A percentile compares a stretch with the other conserved stretches of the same genome.
These are phyloP conservation scores for Solanum boliviense DNA, from an alignment of 257 asterid genomes.

Conservation along the genomic window DNA sequence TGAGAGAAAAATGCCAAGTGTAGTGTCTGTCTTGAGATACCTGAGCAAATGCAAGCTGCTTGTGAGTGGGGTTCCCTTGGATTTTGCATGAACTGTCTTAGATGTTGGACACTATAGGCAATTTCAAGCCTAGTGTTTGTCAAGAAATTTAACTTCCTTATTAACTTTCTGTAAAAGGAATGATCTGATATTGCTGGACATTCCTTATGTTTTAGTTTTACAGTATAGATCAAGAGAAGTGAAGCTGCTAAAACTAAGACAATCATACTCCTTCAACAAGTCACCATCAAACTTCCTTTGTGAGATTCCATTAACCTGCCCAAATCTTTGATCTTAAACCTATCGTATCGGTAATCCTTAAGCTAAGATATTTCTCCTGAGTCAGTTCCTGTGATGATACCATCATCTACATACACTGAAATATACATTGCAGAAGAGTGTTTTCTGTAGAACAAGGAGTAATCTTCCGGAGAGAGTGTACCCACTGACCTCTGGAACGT, in stretches of 20 bases:
- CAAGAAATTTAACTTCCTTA: not conserved
- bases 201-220: not conserved
- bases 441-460: not conserved
- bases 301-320: not conserved
- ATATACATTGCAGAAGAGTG: not conserved
- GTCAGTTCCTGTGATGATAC: not conserved
- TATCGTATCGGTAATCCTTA: not conserved
- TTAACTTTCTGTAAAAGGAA: not conserved
- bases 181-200: not conserved
- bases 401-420: not conserved
- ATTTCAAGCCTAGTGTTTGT: not conserved
- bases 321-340: not conserved
- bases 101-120: not conserved
- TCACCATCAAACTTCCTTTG: not conserved
- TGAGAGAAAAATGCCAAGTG: not conserved
- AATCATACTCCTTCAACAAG: not conserved
- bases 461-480: not conserved
- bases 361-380: not conserved
- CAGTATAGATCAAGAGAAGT: not conserved
- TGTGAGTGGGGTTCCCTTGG: not conserved
- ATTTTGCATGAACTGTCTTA: not conserved
- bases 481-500: not conserved
- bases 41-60: not conserved
- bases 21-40: not conserved
- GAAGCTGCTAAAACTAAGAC: not conserved